Percentiles rank a stretch among this genome's conserved stretches.
phyloP scores from a whole-genome alignment of 2,329 filamentous ascomycete species.

The Colletotrichum sp. region DNA sequence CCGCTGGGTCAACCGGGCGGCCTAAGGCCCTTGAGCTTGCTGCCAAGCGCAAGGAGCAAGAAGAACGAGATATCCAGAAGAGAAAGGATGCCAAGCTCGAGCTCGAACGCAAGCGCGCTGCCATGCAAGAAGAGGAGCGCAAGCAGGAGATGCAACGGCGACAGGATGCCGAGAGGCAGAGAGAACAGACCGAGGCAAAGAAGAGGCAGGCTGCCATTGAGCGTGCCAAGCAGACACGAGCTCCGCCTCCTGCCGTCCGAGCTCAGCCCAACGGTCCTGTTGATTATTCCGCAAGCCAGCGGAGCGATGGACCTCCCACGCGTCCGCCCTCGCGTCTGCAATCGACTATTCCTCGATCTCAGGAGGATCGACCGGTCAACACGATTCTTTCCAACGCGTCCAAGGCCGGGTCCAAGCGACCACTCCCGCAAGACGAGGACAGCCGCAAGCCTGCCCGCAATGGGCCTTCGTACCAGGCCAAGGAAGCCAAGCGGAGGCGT shows the following conservation, averaged over 20 bases:
- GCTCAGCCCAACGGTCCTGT: slow-evolving; percentile 58
- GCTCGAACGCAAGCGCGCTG: slow-evolving; percentile 76
- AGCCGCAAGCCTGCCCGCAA: slow-evolving; percentile 55
- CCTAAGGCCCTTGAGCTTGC: slow-evolving; percentile 77
- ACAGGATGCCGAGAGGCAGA: slow-evolving; percentile 66
- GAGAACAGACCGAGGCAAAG: slow-evolving; percentile 66
- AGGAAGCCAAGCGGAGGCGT: slow-evolving; percentile 80
- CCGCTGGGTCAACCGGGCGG: slow-evolving; percentile 66
- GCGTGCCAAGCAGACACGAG: slow-evolving; percentile 68
- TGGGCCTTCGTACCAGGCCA: slow-evolving; percentile 67
- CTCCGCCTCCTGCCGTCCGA: slow-evolving; percentile 64
- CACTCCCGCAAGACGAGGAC: slow-evolving; percentile 70
- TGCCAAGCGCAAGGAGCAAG: slow-evolving; percentile 83
- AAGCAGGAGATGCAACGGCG: slow-evolving; percentile 63
- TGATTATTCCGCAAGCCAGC: slow-evolving; percentile 44
- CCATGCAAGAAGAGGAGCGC: slow-evolving; percentile 68
- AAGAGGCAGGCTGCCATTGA: slow-evolving; percentile 70
- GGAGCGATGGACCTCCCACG: slow-evolving; percentile 27
- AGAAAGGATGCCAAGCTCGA: slow-evolving; percentile 85
- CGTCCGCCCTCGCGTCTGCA: slow-evolving; percentile 65
- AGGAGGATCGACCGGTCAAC: slow-evolving; percentile 70
- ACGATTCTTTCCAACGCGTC: slow-evolving; percentile 65
- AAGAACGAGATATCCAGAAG: slow-evolving; percentile 79
- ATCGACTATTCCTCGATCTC: slow-evolving; percentile 52
- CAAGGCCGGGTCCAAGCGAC: slow-evolving; percentile 78